Evolutionary conservation across 2,329 filamentous ascomycete species (phyloP).

Genomic region (Cladophialophora exuberans): DNA sequence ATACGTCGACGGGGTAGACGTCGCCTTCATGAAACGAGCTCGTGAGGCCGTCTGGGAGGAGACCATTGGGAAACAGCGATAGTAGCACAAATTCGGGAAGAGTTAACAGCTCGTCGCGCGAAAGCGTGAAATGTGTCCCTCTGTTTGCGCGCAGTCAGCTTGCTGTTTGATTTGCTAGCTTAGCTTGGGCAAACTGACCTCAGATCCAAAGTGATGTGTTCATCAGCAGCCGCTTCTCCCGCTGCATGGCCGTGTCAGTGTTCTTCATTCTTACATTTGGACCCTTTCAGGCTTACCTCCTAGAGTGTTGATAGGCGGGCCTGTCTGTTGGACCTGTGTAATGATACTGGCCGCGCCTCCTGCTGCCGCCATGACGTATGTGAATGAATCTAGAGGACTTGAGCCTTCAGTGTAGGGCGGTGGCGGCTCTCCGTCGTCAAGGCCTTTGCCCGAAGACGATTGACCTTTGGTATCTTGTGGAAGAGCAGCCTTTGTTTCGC

Average conservation of each 20-base stretch:
- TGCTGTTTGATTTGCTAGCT: background rate
- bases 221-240: slow-evolving; percentile 34
- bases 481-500: slow-evolving; percentile 82
- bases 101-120: slow-evolving; percentile 90
- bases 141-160: slow-evolving; percentile 54
- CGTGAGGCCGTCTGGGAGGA: slow-evolving; percentile 95
- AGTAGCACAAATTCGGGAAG: slow-evolving; percentile 95
- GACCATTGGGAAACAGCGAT: slow-evolving; percentile 97
- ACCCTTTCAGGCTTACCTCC: slow-evolving; percentile 64
- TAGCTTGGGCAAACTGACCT: slow-evolving; percentile 23
- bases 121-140: slow-evolving; percentile 90
- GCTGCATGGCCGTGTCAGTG: slow-evolving; percentile 16
- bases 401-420: slow-evolving; percentile 95
- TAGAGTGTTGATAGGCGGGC: slow-evolving; percentile 82
- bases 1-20: slow-evolving; percentile 95
- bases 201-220: slow-evolving; percentile 36
- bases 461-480: slow-evolving; percentile 80
- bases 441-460: slow-evolving; percentile 63
- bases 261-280: slow-evolving; percentile 1
- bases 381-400: slow-evolving; percentile 88
- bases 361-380: slow-evolving; percentile 96
- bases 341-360: slow-evolving; percentile 98
- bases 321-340: slow-evolving; percentile 94
- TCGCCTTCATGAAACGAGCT: slow-evolving; percentile 90
- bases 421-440: slow-evolving; percentile 85